A percentile compares a stretch with the other conserved stretches of the same genome.
These are phyloP conservation scores for Catharanthus roseus DNA, from an alignment of 257 asterid genomes.

Conservation along the genomic window DNA sequence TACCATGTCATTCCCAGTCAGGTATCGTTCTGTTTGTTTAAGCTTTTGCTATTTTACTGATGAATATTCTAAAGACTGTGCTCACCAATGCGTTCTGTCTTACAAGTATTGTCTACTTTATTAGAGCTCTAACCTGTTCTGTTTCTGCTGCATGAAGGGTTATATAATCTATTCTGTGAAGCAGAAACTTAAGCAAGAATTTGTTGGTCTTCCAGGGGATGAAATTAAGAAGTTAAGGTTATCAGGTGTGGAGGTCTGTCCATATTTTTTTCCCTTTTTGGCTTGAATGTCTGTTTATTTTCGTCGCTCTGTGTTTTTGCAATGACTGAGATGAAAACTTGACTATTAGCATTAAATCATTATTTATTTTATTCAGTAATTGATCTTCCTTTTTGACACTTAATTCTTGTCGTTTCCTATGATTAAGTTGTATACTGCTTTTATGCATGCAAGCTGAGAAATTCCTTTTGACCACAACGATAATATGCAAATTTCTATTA, in stretches of 20 bases:
- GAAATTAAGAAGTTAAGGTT: constrained; percentile 68
- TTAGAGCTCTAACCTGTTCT: constrained; percentile 1
- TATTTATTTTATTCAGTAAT: not conserved
- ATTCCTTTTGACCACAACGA: not conserved
- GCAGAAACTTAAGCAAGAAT: constrained; percentile 81
- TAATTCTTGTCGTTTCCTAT: not conserved
- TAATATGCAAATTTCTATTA: not conserved
- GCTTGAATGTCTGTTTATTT: too few species aligned
- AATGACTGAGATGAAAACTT: not conserved
- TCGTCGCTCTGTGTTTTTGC: too few species aligned
- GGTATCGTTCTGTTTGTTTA: constrained; percentile 36
- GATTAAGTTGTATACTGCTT: not conserved
- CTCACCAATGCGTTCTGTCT: not conserved
- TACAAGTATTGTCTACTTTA: not conserved
- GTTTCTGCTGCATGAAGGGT: constrained; percentile 43
- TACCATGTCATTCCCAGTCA: constrained; percentile 89
- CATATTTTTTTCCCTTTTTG: too few species aligned
- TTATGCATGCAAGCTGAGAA: not conserved
- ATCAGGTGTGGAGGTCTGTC: constrained; percentile 80
- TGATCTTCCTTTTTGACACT: not conserved
- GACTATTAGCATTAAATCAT: not conserved
- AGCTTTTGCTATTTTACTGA: not conserved
- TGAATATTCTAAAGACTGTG: not conserved
- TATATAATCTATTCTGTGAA: constrained; percentile 72
- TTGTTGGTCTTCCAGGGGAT: constrained; percentile 53